Evolutionary conservation across 106 monocot species (phyloP).

Genomic region (Apostasia shenzhenica): DNA sequence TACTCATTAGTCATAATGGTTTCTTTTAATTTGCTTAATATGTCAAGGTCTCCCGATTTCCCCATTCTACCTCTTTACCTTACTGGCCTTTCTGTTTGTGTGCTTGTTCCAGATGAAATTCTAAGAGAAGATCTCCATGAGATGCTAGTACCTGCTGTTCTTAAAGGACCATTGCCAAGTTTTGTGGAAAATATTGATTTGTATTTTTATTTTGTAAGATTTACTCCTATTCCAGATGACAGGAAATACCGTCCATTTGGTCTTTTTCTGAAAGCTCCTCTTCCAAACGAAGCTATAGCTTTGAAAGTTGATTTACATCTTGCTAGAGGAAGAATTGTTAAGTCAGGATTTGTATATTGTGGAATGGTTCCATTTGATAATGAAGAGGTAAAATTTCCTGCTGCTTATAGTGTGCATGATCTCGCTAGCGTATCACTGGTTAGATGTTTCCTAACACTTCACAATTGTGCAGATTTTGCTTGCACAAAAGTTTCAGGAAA

Average conservation of each 20-base stretch:
- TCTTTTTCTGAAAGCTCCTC: constrained; percentile 51
- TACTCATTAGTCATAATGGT: not conserved
- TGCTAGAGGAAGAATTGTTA: constrained; percentile 78
- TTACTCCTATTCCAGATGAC: constrained; percentile 69
- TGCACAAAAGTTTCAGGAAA: constrained; percentile 83
- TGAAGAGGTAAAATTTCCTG: constrained; percentile 50
- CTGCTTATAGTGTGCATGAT: not conserved
- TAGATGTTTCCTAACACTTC: constrained; percentile 5
- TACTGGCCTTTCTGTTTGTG: not conserved
- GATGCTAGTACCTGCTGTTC: constrained; percentile 53
- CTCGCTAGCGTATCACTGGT: not conserved
- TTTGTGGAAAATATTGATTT: constrained; percentile 22
- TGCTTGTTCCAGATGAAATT: constrained; percentile 54
- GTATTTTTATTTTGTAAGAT: constrained; percentile 60
- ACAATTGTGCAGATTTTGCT: constrained; percentile 49
- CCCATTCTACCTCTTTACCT: not conserved
- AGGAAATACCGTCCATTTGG: constrained; percentile 72
- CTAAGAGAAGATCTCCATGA: constrained; percentile 72
- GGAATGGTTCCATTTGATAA: constrained; percentile 41
- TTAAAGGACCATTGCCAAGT: constrained; percentile 34
- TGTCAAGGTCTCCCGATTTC: not conserved
- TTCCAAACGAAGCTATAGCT: constrained; percentile 77
- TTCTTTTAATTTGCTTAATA: not conserved
- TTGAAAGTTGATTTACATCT: constrained; percentile 95
- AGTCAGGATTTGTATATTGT: constrained; percentile 37